Conservation (phyloP, 202 grass and related monocot genomes). For the Digitaria exilis region DNA sequence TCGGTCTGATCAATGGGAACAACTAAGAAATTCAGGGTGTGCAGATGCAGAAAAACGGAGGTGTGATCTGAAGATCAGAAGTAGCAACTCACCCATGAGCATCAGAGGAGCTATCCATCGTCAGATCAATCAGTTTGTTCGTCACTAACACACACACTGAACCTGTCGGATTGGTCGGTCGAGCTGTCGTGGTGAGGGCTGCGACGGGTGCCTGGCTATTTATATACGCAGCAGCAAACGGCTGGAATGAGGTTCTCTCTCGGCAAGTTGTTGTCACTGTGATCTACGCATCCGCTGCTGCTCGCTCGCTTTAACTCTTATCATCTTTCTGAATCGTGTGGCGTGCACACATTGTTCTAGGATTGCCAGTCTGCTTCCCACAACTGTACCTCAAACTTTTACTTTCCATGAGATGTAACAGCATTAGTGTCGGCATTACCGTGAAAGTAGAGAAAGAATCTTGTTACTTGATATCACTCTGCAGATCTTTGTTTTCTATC, state of each 20-base stretch:
- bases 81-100: conserved; percentile 26
- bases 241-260: not conserved
- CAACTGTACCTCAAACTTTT: not conserved
- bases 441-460: not conserved
- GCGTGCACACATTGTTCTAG: not conserved
- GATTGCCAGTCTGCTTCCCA: not conserved
- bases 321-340: not conserved
- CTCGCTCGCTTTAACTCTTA: not conserved
- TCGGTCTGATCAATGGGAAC: not conserved
- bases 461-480: not conserved
- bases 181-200: not conserved
- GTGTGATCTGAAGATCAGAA: not conserved
- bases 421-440: not conserved
- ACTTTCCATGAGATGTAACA: not conserved
- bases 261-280: not conserved
- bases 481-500: not conserved
- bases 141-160: not conserved
- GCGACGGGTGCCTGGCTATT: conserved; percentile 17
- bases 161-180: not conserved
- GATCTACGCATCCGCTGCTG: not conserved
- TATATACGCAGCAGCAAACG: conserved; percentile 26
- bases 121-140: not conserved
- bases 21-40: not conserved
- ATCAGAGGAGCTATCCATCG: conserved; percentile 42
- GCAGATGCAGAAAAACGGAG: not conserved